Evolutionary conservation across 805 yeast species (phyloP), one percentile per base, ranked within the genome.

Genomic region (Maudiozyma bulderi): DNA sequence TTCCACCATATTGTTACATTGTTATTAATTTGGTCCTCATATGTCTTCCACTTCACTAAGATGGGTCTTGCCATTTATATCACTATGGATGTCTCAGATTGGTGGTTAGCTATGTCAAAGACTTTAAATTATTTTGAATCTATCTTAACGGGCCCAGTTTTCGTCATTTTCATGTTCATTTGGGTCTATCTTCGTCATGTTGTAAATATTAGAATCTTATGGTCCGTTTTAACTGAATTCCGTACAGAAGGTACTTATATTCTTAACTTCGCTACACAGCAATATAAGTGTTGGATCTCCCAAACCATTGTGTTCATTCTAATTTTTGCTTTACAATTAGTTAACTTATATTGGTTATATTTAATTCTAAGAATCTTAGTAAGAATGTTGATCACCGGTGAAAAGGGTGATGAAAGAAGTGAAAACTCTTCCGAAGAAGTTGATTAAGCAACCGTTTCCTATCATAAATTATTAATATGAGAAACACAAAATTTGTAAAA

Each of bases 81-180:
- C 58, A 88, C 98, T 28, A 93, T 93, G 99, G 99, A 93, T 68
- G 76, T 89, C 39, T 85, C 95, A n/a, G 99, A 93, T 71, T 81
- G 88, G 67, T 86, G 89, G 69, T 72, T 93, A 56, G 84, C 96
- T 5, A 57, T 74, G 4, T 86, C 97, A 30, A 93, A 93, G 68
- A 80, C 88, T 13, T 69, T 88, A 52, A 91, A 87, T 69, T 93
- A 93, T 65, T 66, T 95, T 50, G 86, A 89, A 57, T 81, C 89
- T 3, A 58, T 73, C 3, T 49, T 79, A 5, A 78, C 82, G 2
- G 80, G 75, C 0, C 82, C 85, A 10, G 77, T 86, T 58, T 87
- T 87, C 56, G 57, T 76, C 9, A n/a, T 78, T 1, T 95, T 93
- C 57, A 76, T 84, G 43, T 59, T 59, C 5, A 76, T 76, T 32